phyloP scores from a whole-genome alignment of 2,329 filamentous ascomycete species.

The Scytalidium sp. region DNA sequence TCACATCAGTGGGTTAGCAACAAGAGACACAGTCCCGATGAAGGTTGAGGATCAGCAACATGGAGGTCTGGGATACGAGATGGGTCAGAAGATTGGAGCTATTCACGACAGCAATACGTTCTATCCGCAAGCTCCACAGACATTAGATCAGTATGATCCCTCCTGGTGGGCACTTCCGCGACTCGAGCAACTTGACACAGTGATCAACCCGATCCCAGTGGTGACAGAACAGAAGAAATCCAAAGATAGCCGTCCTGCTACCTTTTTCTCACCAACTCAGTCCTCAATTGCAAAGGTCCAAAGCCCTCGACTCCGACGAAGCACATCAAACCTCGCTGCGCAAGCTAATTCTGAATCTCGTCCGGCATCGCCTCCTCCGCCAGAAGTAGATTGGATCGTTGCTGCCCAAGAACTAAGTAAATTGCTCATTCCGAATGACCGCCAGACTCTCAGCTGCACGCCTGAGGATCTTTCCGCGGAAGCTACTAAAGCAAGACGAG shows the following conservation, averaged over 20 bases:
- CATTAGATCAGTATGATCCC: slow-evolving; percentile 50
- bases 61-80: slow-evolving; percentile 54
- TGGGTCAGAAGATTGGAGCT: slow-evolving; percentile 49
- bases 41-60: slow-evolving; percentile 31
- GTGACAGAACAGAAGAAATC: slow-evolving; percentile 50
- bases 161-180: slow-evolving; percentile 68
- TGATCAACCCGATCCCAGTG: slow-evolving; percentile 49
- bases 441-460: slow-evolving; percentile 72
- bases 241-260: slow-evolving; percentile 17
- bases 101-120: slow-evolving; percentile 32
- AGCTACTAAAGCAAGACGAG: slow-evolving; percentile 58
- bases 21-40: slow-evolving; percentile 41
- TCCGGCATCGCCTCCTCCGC: slow-evolving; percentile 64
- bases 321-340: slow-evolving; percentile 51
- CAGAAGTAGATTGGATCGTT: slow-evolving; percentile 80
- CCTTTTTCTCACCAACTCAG: slow-evolving; percentile 4
- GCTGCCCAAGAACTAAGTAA: slow-evolving; percentile 83
- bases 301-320: slow-evolving; percentile 63
- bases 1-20: slow-evolving; percentile 80
- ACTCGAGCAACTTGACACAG: slow-evolving; percentile 67
- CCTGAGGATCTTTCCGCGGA: slow-evolving; percentile 76
- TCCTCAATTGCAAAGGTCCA: slow-evolving; percentile 66
- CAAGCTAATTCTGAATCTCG: slow-evolving; percentile 35
- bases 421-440: slow-evolving; percentile 72
- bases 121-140: slow-evolving; percentile 10